phyloP scores from a whole-genome alignment of 1,284 basidiomycete species.

The Rhizopogon parksii region DNA sequence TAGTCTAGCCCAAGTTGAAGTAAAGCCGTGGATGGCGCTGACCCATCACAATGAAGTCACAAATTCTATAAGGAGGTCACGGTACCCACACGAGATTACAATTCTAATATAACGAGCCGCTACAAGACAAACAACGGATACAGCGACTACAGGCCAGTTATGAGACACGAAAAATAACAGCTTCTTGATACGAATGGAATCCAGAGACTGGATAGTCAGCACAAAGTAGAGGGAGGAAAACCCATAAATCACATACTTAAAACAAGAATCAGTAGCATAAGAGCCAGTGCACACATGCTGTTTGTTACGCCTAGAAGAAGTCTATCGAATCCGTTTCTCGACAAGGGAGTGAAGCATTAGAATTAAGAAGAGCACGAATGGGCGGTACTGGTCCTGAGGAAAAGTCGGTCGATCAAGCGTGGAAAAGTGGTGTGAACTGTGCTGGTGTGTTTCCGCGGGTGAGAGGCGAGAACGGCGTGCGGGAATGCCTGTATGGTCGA shows the following conservation, averaged over 20 bases:
- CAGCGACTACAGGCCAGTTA: neutral
- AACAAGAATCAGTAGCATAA: slow-evolving; percentile 1
- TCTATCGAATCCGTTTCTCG: neutral
- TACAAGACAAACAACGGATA: neutral
- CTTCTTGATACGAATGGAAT: neutral
- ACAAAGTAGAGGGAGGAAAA: neutral
- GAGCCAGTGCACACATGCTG: neutral
- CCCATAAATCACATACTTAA: neutral
- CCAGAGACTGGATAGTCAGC: neutral
- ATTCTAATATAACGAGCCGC: too few species aligned
- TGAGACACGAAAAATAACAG: neutral
- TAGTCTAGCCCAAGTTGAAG: too few species aligned
- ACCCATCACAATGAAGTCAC: too few species aligned
- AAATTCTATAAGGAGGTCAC: too few species aligned
- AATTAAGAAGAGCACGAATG: slow-evolving; percentile 1
- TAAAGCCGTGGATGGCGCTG: too few species aligned
- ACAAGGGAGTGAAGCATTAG: slow-evolving; percentile 21
- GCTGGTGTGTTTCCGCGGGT: slow-evolving; percentile 9
- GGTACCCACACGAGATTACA: too few species aligned
- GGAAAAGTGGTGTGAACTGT: slow-evolving; percentile 11
- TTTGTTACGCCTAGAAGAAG: neutral
- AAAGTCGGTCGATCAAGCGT: slow-evolving; percentile 1
- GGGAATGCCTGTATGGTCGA: slow-evolving; percentile 16
- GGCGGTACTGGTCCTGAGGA: slow-evolving; percentile 17
- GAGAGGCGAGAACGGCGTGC: slow-evolving; percentile 10